These are phyloP conservation scores for Trichophyton mentagrophytes DNA, from an alignment of 2,329 filamentous ascomycete genomes.

Conservation along the genomic window DNA sequence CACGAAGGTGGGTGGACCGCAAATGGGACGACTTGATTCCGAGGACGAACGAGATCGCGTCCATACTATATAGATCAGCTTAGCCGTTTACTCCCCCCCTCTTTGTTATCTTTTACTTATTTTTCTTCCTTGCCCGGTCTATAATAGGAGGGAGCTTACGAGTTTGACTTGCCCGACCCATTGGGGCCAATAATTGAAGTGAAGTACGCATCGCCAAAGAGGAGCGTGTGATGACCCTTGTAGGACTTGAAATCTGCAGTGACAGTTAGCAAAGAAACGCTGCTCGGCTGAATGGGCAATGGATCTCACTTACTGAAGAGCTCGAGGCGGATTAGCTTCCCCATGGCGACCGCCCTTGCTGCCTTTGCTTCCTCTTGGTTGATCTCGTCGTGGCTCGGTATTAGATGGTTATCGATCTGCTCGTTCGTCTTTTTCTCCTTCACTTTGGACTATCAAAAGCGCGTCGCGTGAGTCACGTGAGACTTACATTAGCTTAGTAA, in stretches of 20 bases:
- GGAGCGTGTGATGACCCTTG: conserved; percentile 84
- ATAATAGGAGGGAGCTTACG: conserved; percentile 43
- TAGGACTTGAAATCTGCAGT: conserved; percentile 95
- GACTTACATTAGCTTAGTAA: neutral
- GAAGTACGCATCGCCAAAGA: conserved; percentile 97
- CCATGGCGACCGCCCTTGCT: conserved; percentile 48
- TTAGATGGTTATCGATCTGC: neutral
- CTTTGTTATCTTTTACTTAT: neutral
- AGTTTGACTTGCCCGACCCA: conserved; percentile 98
- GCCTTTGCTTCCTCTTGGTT: neutral
- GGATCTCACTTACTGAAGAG: conserved; percentile 59
- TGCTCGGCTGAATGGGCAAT: neutral
- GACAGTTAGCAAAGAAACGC: conserved; percentile 14
- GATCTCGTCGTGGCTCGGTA: neutral
- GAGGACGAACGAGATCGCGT: conserved; percentile 96
- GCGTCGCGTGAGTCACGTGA: conserved; percentile 1
- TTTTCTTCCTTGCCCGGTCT: neutral
- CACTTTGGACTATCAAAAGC: neutral
- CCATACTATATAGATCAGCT: conserved; percentile 54
- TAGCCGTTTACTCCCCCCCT: neutral
- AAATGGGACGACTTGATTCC: conserved; percentile 98
- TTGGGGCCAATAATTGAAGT: conserved; percentile 98
- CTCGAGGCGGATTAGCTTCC: conserved; percentile 89
- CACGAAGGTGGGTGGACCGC: conserved; percentile 82
- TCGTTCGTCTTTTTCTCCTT: neutral